These are phyloP conservation scores for Monilinia polystroma DNA, from an alignment of 2,329 filamentous ascomycete genomes.

Conservation along the genomic window DNA sequence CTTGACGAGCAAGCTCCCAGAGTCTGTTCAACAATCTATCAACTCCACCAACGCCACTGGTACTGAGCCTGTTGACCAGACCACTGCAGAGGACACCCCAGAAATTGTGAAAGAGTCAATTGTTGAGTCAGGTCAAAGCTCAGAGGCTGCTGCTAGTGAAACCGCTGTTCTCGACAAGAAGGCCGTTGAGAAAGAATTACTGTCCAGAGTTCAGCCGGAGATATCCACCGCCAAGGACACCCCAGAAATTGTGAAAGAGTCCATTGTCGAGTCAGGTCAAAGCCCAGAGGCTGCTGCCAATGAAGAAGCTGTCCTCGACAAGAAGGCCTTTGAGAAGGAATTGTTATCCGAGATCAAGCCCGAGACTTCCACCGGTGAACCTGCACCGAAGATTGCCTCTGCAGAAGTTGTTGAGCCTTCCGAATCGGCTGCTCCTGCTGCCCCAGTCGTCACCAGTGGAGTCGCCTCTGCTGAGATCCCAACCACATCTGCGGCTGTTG, in stretches of 20 bases:
- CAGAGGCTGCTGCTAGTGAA: conserved; percentile 70
- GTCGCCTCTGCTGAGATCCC: conserved; percentile 4
- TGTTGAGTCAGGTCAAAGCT: conserved; percentile 55
- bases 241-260: conserved; percentile 57
- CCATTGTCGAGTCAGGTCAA: conserved; percentile 56
- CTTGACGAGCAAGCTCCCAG: conserved; percentile 53
- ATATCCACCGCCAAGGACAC: conserved; percentile 47
- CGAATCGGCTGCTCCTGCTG: conserved; percentile 26
- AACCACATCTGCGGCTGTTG: neutral
- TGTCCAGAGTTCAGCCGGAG: conserved; percentile 58
- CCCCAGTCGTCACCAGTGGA: conserved; percentile 16
- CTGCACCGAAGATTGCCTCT: conserved; percentile 41
- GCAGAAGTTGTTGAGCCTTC: conserved; percentile 38
- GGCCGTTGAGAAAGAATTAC: conserved; percentile 69
- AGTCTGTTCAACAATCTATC: conserved; percentile 52
- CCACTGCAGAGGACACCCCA: conserved; percentile 53
- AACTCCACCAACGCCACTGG: conserved; percentile 46
- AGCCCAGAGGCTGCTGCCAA: conserved; percentile 71
- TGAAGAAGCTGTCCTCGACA: conserved; percentile 68
- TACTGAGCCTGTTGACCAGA: conserved; percentile 39
- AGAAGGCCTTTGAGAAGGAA: conserved; percentile 72
- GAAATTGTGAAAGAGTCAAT: conserved; percentile 58
- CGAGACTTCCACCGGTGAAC: conserved; percentile 36
- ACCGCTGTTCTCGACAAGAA: conserved; percentile 73
- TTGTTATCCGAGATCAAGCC: conserved; percentile 63